phyloP scores from a whole-genome alignment of 306 rosid genomes.

The Casuarina cunninghamiana region DNA sequence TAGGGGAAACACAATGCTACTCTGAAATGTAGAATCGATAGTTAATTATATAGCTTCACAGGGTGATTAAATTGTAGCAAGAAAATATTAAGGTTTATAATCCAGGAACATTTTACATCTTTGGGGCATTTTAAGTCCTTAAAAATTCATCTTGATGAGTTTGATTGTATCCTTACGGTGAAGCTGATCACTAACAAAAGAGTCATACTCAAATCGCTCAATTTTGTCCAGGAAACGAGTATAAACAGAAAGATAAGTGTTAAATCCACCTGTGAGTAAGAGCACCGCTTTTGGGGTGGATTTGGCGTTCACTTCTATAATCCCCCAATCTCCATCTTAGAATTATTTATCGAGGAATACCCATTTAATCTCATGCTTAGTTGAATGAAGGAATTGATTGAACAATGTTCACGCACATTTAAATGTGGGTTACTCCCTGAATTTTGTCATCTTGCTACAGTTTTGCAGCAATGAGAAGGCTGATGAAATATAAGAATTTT shows the following conservation, averaged over 20 bases:
- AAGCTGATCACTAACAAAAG: not conserved
- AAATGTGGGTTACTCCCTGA: constrained; percentile 6
- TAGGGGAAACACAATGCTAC: not conserved
- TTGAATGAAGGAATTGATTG: not conserved
- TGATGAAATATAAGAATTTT: constrained; percentile 56
- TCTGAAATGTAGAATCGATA: too few relatives aligned
- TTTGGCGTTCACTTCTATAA: not conserved
- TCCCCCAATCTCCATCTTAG: too few relatives aligned
- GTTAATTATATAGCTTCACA: not conserved
- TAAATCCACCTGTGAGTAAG: too few relatives aligned
- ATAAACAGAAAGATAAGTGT: too few relatives aligned
- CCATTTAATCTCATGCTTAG: not conserved
- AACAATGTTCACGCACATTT: not conserved
- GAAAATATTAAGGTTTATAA: not conserved
- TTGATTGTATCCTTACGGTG: not conserved
- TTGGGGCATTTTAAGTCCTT: not conserved
- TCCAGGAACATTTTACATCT: not conserved
- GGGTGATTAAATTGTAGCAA: not conserved
- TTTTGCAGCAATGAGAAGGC: constrained; percentile 53
- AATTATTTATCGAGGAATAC: too few relatives aligned
- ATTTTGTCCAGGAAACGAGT: not conserved
- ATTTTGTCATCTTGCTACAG: constrained; percentile 33
- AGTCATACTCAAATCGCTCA: not conserved
- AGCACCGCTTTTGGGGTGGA: not conserved
- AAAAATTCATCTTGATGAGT: not conserved